A percentile compares a stretch with the other conserved stretches of the same genome.
These are phyloP conservation scores for Euphorbia neoarborescens DNA, from an alignment of 441 rosid species.

Conservation along the genomic window DNA sequence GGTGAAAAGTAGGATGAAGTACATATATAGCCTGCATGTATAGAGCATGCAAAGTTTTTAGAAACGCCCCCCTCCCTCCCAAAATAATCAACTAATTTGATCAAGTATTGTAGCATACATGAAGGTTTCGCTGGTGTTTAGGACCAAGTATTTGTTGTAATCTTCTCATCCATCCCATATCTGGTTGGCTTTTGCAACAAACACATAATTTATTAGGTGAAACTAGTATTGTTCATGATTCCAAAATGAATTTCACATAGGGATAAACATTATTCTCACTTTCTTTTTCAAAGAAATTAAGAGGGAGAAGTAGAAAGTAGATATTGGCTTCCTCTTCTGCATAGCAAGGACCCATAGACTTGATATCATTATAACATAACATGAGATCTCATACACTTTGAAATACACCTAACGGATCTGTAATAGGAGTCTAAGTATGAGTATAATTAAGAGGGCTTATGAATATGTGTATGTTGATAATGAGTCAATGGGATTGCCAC, in stretches of 20 bases:
- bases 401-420: no score
- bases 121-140: slow-evolving; percentile 86
- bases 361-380: no score
- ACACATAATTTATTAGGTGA: background rate
- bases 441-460: no score
- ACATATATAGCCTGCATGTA: slow-evolving; percentile 69
- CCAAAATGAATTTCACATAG: background rate
- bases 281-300: background rate
- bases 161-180: slow-evolving; percentile 96
- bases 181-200: slow-evolving; percentile 63
- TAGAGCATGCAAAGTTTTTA: slow-evolving; percentile 15
- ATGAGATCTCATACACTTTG: no score
- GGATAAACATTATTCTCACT: background rate
- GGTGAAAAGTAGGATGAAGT: slow-evolving; percentile 89
- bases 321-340: background rate
- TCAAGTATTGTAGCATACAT: slow-evolving; percentile 40
- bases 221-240: background rate
- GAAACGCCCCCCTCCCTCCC: slow-evolving; percentile 13
- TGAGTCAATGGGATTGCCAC: no score
- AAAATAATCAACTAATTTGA: background rate
- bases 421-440: no score
- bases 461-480: no score
- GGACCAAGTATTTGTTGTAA: slow-evolving; percentile 91
- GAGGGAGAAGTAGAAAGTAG: no score
- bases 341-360: background rate